Percentiles rank a stretch among this genome's conserved stretches.
These are phyloP conservation scores for Strombidium stylifer DNA, from an alignment of 73 alveolate genomes.

Conservation along the genomic window DNA sequence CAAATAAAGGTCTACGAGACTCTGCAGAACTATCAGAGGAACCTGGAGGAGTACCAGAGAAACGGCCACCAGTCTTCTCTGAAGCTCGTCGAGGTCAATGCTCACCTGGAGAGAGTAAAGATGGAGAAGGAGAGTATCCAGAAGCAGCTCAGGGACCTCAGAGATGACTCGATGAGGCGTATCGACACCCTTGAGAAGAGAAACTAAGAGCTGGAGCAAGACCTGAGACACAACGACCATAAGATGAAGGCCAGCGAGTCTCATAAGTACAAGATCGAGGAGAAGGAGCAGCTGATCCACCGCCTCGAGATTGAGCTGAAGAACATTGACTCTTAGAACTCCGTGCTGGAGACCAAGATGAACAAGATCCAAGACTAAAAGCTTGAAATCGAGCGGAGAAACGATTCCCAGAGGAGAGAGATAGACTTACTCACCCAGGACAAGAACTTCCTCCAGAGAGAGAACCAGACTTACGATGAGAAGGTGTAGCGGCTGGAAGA, in stretches of 20 bases:
- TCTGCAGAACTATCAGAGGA: conserved; percentile 21
- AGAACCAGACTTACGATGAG: conserved; percentile 61
- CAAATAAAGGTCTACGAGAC: conserved; percentile 50
- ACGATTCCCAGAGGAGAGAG: conserved; percentile 64
- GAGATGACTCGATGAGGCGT: conserved; percentile 36
- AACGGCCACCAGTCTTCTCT: conserved; percentile 29
- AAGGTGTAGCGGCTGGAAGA: conserved; percentile 78
- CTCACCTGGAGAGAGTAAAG: conserved; percentile 30
- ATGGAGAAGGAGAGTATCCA: conserved; percentile 39
- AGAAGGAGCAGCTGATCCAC: conserved; percentile 5
- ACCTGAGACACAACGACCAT: background rate
- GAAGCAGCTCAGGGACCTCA: conserved; percentile 43
- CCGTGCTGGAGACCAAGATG: conserved; percentile 16
- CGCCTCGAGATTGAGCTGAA: conserved; percentile 8
- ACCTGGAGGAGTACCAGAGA: conserved; percentile 29
- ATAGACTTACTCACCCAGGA: conserved; percentile 76
- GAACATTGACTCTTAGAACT: background rate
- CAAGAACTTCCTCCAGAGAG: conserved; percentile 72
- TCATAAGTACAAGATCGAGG: background rate
- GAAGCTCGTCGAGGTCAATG: background rate
- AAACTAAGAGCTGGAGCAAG: conserved; percentile 46
- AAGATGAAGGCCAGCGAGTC: background rate
- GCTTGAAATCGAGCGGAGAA: conserved; percentile 27
- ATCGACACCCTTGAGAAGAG: conserved; percentile 48
- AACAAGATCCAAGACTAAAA: conserved; percentile 23